Conservation (phyloP, 352 stramenopile genomes). For the Phytophthora pinifolia region DNA sequence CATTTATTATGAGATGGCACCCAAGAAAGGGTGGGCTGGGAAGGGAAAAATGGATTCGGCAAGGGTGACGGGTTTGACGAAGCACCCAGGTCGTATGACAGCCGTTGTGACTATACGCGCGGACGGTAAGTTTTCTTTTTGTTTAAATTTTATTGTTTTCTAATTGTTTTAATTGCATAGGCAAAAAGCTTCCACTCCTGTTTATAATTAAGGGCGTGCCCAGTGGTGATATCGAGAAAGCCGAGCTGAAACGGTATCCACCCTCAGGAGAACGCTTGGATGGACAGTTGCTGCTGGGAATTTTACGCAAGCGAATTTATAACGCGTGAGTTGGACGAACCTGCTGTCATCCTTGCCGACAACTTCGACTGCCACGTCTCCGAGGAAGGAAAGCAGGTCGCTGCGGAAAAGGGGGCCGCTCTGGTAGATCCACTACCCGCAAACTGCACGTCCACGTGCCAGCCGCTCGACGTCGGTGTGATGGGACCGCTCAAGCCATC, state of each 20-base stretch:
- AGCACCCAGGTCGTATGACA: constrained; percentile 6
- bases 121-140: constrained; percentile 11
- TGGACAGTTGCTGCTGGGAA: not conserved
- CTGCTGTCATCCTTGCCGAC: constrained; percentile 18
- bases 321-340: not conserved
- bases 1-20: constrained; percentile 4
- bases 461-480: not conserved
- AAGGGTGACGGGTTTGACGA: constrained; percentile 1
- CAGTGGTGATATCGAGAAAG: not conserved
- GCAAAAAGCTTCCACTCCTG: no score
- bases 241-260: constrained; percentile 1
- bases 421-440: not conserved
- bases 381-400: not conserved
- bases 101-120: not conserved
- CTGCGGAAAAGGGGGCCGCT: not conserved
- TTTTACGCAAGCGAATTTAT: constrained; percentile 7
- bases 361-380: constrained; percentile 21
- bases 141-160: not conserved
- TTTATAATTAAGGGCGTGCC: no score
- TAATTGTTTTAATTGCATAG: not conserved
- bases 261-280: constrained; percentile 8
- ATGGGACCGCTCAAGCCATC: no score
- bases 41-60: not conserved
- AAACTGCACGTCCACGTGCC: constrained; percentile 17
- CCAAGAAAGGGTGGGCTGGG: not conserved